Conservation (phyloP, 2,329 filamentous ascomycete genomes). For the Trichoderma semiorbis region DNA sequence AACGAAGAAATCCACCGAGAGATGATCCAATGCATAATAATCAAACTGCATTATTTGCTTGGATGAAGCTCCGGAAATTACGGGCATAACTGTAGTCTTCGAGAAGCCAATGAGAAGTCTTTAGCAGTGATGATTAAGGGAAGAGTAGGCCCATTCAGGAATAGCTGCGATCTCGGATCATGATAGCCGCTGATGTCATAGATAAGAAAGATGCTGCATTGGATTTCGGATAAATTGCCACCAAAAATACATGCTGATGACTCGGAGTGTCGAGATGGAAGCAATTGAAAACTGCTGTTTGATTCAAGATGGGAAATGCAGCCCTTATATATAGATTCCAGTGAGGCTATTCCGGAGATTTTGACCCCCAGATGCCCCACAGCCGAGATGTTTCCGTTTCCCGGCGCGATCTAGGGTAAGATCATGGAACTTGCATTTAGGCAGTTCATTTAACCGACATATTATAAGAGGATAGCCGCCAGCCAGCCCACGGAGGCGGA, state of each 20-base stretch:
- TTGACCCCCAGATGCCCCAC: neutral
- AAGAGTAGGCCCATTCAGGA: neutral
- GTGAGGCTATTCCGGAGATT: neutral
- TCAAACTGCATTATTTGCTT: neutral
- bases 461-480: neutral
- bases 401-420: neutral
- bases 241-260: neutral
- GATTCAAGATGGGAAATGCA: neutral
- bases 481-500: neutral
- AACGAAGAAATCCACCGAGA: neutral
- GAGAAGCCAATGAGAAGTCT: neutral
- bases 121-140: neutral
- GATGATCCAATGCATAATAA: neutral
- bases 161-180: neutral
- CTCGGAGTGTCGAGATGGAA: neutral
- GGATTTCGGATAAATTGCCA: neutral
- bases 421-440: neutral
- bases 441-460: slow-evolving; percentile 9
- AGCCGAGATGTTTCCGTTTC: neutral
- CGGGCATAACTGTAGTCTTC: neutral
- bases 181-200: neutral
- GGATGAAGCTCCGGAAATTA: neutral
- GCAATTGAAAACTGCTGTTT: neutral
- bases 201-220: neutral
- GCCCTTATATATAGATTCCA: neutral